Evolutionary conservation across 2,329 filamentous ascomycete species (phyloP).

Genomic region (Botryotinia narcissicola): DNA sequence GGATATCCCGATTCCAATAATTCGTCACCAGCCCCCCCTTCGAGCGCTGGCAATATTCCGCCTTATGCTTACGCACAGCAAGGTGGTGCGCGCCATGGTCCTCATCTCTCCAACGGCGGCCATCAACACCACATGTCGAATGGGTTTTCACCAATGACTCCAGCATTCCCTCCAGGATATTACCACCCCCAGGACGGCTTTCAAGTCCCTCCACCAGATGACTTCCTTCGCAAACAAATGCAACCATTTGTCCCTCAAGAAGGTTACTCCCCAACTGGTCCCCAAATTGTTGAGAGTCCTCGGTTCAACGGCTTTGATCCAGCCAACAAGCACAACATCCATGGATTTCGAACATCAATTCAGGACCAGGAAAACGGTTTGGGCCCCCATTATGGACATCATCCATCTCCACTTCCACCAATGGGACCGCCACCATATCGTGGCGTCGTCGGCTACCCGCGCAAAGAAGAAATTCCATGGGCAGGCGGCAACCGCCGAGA

Average conservation of each 20-base stretch:
- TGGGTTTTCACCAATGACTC: constrained; percentile 33
- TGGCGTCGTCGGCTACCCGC: constrained; percentile 22
- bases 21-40: constrained; percentile 56
- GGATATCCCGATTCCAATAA: constrained; percentile 54
- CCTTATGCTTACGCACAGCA: constrained; percentile 34
- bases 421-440: constrained; percentile 33
- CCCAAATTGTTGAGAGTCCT: constrained; percentile 28
- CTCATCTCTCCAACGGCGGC: constrained; percentile 32
- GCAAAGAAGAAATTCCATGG: constrained; percentile 29
- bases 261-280: constrained; percentile 37
- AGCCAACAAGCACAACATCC: constrained; percentile 59
- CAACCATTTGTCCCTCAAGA: constrained; percentile 38
- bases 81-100: constrained; percentile 24
- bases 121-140: constrained; percentile 33
- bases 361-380: constrained; percentile 42
- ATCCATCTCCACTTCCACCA: constrained; percentile 42
- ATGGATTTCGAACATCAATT: constrained; percentile 57
- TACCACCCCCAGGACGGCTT: constrained; percentile 32
- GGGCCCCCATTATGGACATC: constrained; percentile 40
- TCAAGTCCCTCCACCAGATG: constrained; percentile 27
- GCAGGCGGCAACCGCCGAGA: constrained; percentile 40
- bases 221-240: constrained; percentile 33
- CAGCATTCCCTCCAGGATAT: constrained; percentile 30
- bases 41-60: constrained; percentile 46
- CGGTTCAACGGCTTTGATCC: constrained; percentile 45